A percentile compares a stretch with the other conserved stretches of the same genome.
Conservation (phyloP, 208 protist species). For the Trypanosoma lewisi region DNA sequence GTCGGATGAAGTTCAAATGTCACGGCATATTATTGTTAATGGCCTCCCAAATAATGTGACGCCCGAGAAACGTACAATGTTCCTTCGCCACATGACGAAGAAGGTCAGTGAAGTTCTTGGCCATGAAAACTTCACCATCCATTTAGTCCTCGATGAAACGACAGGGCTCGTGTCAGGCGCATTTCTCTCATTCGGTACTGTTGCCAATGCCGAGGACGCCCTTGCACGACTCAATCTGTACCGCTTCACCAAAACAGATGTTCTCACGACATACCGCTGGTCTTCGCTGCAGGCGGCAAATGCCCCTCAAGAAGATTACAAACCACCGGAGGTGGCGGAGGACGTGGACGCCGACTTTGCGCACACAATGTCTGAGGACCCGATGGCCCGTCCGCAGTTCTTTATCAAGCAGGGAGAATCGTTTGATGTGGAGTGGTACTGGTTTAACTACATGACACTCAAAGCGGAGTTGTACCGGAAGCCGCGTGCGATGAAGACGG, state of each 20-base stretch:
- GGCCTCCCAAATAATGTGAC: constrained; percentile 84
- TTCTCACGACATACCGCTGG: constrained; percentile 82
- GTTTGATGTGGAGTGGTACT: constrained; percentile 84
- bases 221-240: constrained; percentile 84
- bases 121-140: constrained; percentile 66
- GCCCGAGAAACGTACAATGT: constrained; percentile 71
- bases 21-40: constrained; percentile 73
- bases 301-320: constrained; percentile 59
- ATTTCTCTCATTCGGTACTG: constrained; percentile 74
- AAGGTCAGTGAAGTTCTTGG: constrained; percentile 69
- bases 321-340: constrained; percentile 48
- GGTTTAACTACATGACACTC: constrained; percentile 81
- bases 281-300: constrained; percentile 56
- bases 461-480: constrained; percentile 73
- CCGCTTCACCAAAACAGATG: constrained; percentile 67
- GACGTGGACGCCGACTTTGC: constrained; percentile 57
- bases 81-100: constrained; percentile 59
- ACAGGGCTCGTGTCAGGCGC: constrained; percentile 69
- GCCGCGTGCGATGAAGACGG: constrained; percentile 60
- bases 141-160: constrained; percentile 61
- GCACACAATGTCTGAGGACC: constrained; percentile 84
- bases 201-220: constrained; percentile 67
- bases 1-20: constrained; percentile 37
- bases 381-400: constrained; percentile 80
- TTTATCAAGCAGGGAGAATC: constrained; percentile 70